Evolutionary conservation across 345 rosid genomes (phyloP).

Genomic region (Punica granatum): DNA sequence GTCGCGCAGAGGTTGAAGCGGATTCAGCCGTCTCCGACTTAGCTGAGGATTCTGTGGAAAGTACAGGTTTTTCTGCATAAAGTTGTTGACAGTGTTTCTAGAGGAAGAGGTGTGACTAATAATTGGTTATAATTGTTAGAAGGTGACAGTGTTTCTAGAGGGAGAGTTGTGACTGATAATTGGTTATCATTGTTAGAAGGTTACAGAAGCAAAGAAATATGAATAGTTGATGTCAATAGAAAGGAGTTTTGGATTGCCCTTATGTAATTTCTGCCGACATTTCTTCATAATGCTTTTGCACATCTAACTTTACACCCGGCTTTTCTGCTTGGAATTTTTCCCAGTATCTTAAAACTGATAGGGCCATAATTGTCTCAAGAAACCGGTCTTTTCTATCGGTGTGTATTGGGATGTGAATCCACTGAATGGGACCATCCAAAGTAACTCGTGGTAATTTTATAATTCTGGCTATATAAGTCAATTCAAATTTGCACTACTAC

Average conservation of each 20-base stretch:
- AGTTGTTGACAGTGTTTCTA: constrained; percentile 16
- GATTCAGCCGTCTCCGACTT: constrained; percentile 31
- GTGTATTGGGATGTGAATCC: neutral
- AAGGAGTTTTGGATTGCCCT: neutral
- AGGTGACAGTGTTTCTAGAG: no score
- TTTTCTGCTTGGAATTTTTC: neutral
- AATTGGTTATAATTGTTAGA: constrained; percentile 11
- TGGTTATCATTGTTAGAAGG: no score
- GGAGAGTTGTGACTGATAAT: no score
- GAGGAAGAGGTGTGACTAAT: constrained; percentile 13
- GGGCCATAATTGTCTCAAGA: neutral
- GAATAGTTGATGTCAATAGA: neutral
- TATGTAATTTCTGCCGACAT: neutral
- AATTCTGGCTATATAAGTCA: neutral
- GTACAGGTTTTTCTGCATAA: constrained; percentile 15
- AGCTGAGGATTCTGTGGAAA: constrained; percentile 15
- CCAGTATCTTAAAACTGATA: neutral
- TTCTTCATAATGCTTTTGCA: neutral
- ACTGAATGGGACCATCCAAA: neutral
- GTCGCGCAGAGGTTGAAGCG: constrained; percentile 39
- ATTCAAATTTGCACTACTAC: neutral
- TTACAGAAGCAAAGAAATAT: neutral
- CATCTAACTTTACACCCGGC: neutral
- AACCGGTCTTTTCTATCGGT: neutral
- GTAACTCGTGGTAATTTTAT: neutral